A percentile compares a stretch with the other conserved stretches of the same genome.
These are phyloP conservation scores for Naganishia kalamii DNA, from an alignment of 768 basidiomycete species.

Conservation along the genomic window DNA sequence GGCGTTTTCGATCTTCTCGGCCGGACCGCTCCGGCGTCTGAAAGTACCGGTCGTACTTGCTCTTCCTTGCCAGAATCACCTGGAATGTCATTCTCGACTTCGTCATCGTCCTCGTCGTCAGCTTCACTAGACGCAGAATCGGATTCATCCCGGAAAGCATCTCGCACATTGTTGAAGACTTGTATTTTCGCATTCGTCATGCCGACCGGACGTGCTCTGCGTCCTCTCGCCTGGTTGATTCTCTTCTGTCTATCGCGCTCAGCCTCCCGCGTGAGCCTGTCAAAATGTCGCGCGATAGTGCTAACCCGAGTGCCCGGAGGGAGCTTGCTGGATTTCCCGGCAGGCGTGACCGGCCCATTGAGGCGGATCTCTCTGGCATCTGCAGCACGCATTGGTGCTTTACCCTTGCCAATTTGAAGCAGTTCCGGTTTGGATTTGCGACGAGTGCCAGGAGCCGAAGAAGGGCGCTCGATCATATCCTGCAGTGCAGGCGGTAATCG, in stretches of 20 bases:
- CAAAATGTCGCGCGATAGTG: conserved; percentile 83
- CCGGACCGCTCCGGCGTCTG: neutral
- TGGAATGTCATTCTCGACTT: conserved; percentile 48
- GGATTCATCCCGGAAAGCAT: conserved; percentile 68
- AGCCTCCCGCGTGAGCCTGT: conserved; percentile 60
- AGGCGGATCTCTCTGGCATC: neutral
- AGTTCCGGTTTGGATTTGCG: conserved; percentile 10
- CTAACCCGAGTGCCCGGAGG: conserved; percentile 68
- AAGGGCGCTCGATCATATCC: neutral
- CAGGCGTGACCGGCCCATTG: conserved; percentile 2
- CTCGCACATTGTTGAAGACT: conserved; percentile 79
- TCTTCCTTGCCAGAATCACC: conserved; percentile 19
- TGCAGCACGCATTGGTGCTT: conserved; percentile 26
- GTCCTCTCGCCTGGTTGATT: conserved; percentile 78
- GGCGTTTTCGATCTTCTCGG: no score
- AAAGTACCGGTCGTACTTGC: neutral
- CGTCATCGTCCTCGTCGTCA: conserved; percentile 63
- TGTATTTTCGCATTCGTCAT: conserved; percentile 81
- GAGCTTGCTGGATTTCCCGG: neutral
- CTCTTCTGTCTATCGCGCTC: conserved; percentile 56
- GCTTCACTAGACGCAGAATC: conserved; percentile 56
- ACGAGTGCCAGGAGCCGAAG: neutral
- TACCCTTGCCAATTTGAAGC: conserved; percentile 38
- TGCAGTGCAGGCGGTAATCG: conserved; percentile 6
- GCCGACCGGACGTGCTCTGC: conserved; percentile 81